These are phyloP conservation scores for Cryphonectria naterciae DNA, from an alignment of 2,329 filamentous ascomycete genomes.

Conservation along the genomic window DNA sequence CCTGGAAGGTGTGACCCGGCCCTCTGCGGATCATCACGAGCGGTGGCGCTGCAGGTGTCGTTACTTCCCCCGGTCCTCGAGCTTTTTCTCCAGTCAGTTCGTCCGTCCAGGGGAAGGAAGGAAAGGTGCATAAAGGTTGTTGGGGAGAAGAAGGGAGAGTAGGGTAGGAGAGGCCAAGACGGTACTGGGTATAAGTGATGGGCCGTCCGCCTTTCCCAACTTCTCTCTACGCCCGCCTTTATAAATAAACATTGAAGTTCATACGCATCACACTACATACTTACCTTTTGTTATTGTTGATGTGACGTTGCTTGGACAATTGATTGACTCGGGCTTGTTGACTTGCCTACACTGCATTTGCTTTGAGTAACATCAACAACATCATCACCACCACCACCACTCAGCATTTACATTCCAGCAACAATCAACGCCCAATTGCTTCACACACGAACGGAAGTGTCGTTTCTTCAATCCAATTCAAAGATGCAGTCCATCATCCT, in stretches of 20 bases:
- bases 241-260: not conserved
- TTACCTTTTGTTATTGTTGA: not conserved
- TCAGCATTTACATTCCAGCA: not conserved
- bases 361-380: not conserved
- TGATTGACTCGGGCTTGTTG: not conserved
- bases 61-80: not conserved
- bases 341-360: not conserved
- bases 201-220: not conserved
- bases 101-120: not conserved
- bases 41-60: not conserved
- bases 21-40: conserved; percentile 2
- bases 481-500: conserved; percentile 38
- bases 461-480: conserved; percentile 5
- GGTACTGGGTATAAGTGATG: not conserved
- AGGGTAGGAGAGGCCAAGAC: not conserved
- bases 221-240: not conserved
- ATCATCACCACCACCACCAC: not conserved
- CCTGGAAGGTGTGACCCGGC: conserved; percentile 4
- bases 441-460: not conserved
- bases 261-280: not conserved
- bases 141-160: not conserved
- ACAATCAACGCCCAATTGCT: not conserved
- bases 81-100: not conserved
- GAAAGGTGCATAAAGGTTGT: not conserved
- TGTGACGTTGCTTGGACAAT: not conserved